A percentile compares a stretch with the other conserved stretches of the same genome.
These are phyloP conservation scores for Hygrocybe coccinea DNA, from an alignment of 768 basidiomycete genomes.

Conservation along the genomic window DNA sequence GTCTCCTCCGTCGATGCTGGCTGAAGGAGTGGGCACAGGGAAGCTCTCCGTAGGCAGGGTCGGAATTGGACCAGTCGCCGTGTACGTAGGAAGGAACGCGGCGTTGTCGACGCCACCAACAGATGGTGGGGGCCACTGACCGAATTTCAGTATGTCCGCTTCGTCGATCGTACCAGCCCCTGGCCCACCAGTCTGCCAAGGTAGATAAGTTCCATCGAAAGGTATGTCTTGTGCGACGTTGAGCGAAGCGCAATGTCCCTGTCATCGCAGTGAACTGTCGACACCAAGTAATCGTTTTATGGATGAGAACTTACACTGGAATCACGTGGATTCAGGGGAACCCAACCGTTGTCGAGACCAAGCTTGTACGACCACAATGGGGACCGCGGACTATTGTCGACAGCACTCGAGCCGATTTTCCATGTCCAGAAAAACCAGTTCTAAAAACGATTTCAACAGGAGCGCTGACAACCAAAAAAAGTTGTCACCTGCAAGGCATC, in stretches of 20 bases:
- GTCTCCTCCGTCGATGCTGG: constrained; percentile 38
- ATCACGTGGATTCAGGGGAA: constrained; percentile 50
- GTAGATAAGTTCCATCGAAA: constrained; percentile 44
- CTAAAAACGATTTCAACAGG: not conserved
- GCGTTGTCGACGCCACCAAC: constrained; percentile 48
- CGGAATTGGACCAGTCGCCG: constrained; percentile 57
- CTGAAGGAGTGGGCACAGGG: constrained; percentile 25
- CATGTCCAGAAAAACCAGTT: constrained; percentile 52
- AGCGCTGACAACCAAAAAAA: not conserved
- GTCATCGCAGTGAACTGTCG: constrained; percentile 11
- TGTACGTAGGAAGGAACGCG: constrained; percentile 57
- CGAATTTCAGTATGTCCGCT: constrained; percentile 34
- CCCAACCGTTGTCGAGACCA: constrained; percentile 87
- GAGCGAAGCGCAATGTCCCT: constrained; percentile 59
- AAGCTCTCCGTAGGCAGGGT: constrained; percentile 48
- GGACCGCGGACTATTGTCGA: constrained; percentile 23
- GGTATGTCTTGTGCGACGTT: constrained; percentile 35
- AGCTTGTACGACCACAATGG: constrained; percentile 51
- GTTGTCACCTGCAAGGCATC: constrained; percentile 31
- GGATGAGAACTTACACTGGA: constrained; percentile 2
- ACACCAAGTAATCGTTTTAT: not conserved
- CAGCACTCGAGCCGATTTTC: constrained; percentile 26
- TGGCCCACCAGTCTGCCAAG: constrained; percentile 71
- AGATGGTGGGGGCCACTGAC: constrained; percentile 60
- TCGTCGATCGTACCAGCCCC: constrained; percentile 47